Evolutionary conservation across 495 filamentous ascomycete genomes (phyloP).

Genomic region (Jackrogersella minutella): DNA sequence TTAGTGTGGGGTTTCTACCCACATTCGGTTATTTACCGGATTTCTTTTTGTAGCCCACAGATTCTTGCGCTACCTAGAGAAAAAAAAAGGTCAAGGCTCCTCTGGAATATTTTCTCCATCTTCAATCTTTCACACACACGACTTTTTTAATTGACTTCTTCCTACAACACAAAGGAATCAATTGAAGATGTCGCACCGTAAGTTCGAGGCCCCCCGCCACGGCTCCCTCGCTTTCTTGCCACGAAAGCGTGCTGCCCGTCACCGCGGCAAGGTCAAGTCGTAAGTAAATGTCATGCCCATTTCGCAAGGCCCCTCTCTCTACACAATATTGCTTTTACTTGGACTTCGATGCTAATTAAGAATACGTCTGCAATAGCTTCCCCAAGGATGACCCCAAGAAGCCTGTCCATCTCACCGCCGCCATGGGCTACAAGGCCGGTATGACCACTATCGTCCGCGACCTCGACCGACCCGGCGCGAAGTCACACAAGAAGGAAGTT

Average conservation of each 20-base stretch:
- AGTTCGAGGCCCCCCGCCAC: conserved; percentile 94
- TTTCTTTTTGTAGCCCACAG: conserved; percentile 39
- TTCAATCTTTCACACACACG: conserved; percentile 38
- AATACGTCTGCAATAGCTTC: conserved; percentile 64
- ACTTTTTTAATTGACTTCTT: conserved; percentile 42
- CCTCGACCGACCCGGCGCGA: conserved; percentile 98
- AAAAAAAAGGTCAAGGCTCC: conserved; percentile 35
- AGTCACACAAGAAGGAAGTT: conserved; percentile 99
- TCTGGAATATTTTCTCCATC: conserved; percentile 36
- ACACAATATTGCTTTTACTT: too few relatives aligned
- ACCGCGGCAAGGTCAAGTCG: conserved; percentile 99
- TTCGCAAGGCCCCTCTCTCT: background rate
- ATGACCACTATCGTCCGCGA: conserved; percentile 99
- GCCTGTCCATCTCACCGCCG: conserved; percentile 97
- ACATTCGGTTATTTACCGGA: conserved; percentile 45
- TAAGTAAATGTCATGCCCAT: conserved; percentile 54
- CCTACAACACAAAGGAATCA: conserved; percentile 45
- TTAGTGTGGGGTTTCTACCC: conserved; percentile 5
- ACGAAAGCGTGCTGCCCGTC: conserved; percentile 94
- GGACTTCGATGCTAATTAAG: conserved; percentile 25
- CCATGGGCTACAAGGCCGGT: conserved; percentile 99
- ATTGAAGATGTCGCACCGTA: conserved; percentile 71
- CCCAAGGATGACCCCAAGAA: conserved; percentile 99
- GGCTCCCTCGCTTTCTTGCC: conserved; percentile 97
- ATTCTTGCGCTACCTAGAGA: conserved; percentile 21